phyloP scores from a whole-genome alignment of 78 protist genomes.

The Mastigamoeba balamuthi region DNA sequence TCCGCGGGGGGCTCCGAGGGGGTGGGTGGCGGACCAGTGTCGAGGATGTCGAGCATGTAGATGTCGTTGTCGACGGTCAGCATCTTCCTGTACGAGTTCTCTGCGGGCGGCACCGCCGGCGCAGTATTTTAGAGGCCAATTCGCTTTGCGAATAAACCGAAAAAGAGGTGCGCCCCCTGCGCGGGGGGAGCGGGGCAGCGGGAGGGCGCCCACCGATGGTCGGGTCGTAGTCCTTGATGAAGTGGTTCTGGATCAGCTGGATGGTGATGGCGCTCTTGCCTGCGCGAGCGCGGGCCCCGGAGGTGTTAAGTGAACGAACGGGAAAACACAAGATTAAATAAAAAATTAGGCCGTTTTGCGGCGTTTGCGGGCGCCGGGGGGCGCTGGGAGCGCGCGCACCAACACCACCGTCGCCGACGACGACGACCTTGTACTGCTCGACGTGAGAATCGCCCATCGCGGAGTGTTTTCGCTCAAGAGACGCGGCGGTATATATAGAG shows the following conservation, averaged over 20 bases:
- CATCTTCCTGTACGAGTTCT: conserved; percentile 92
- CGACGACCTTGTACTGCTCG: background rate
- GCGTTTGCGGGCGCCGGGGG: too few species aligned
- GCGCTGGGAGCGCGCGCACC: too few species aligned
- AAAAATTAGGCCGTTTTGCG: too few species aligned
- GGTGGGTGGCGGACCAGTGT: conserved; percentile 68
- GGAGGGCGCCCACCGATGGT: conserved; percentile 51
- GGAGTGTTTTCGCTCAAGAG: background rate
- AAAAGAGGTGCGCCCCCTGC: too few species aligned
- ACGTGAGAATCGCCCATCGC: background rate
- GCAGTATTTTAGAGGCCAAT: too few species aligned
- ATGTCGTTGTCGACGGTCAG: conserved; percentile 73
- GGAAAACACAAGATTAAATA: too few species aligned
- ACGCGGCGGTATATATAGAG: too few species aligned
- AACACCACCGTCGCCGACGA: background rate
- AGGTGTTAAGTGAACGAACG: too few species aligned
- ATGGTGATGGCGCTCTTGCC: conserved; percentile 75
- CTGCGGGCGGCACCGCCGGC: conserved; percentile 15
- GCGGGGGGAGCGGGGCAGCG: too few species aligned
- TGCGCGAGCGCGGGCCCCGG: conserved; percentile 73
- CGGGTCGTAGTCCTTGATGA: conserved; percentile 71
- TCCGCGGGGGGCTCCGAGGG: too few species aligned
- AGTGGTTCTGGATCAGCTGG: conserved; percentile 53
- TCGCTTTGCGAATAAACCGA: too few species aligned
- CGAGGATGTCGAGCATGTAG: conserved; percentile 76